Evolutionary conservation across 768 basidiomycete genomes (phyloP).

Genomic region (Royoungia palumana): DNA sequence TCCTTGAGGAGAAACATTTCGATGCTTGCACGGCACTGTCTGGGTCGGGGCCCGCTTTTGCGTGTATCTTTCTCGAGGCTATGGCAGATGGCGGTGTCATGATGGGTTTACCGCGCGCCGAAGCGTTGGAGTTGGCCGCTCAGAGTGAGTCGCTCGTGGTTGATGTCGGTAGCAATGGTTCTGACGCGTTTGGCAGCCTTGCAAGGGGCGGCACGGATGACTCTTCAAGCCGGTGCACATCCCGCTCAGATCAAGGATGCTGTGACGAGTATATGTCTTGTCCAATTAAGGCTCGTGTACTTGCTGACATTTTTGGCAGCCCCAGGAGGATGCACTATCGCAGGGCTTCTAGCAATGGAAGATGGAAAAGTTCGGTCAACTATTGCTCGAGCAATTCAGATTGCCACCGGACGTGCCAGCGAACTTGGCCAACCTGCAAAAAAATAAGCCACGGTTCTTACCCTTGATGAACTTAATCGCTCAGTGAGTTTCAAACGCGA

Average conservation of each 20-base stretch:
- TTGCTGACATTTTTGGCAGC: conserved; percentile 46
- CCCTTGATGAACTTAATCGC: neutral
- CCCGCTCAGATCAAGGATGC: conserved; percentile 97
- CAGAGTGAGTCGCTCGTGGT: conserved; percentile 63
- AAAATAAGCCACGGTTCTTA: conserved; percentile 32
- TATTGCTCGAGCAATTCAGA: conserved; percentile 91
- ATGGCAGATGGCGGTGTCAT: conserved; percentile 99
- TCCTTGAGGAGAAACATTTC: conserved; percentile 98
- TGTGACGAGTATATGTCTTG: conserved; percentile 75
- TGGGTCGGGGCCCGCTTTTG: conserved; percentile 96
- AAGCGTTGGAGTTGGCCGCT: conserved; percentile 91
- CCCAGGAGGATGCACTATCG: conserved; percentile 97
- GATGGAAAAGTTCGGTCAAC: conserved; percentile 92
- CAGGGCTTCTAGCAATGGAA: conserved; percentile 91
- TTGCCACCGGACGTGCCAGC: conserved; percentile 86
- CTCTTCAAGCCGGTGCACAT: conserved; percentile 81
- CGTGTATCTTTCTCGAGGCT: conserved; percentile 93
- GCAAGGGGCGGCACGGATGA: conserved; percentile 97
- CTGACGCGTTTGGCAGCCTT: conserved; percentile 52
- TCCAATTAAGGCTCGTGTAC: neutral
- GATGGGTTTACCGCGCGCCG: conserved; percentile 96
- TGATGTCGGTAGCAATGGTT: neutral
- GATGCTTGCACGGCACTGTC: conserved; percentile 97
- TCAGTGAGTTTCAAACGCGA: neutral
- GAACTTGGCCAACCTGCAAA: conserved; percentile 73